Evolutionary conservation across 1,284 basidiomycete species (phyloP), one percentile per base, ranked within the genome.

Genomic region (Melanopsichium pennsylvanicum): DNA sequence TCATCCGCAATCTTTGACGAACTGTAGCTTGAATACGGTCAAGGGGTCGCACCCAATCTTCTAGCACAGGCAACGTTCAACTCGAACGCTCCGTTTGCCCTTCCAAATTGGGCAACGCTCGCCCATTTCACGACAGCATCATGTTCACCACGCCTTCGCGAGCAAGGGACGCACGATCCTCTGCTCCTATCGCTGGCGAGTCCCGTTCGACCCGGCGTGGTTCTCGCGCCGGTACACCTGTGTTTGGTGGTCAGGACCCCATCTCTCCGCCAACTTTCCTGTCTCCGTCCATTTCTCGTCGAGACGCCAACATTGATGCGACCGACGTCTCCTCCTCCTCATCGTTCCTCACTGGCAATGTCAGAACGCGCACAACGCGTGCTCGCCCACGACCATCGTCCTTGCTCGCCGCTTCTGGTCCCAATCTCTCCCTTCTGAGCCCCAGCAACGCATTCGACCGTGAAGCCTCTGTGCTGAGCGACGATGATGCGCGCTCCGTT

Each of bases 91-190:
- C n/a, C n/a, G n/a, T n/a, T n/a, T n/a, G n/a, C n/a, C n/a, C n/a
- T n/a, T n/a, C n/a, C n/a, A n/a, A n/a, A n/a, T n/a, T n/a, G n/a
- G n/a, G n/a, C n/a, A n/a, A n/a, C n/a, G n/a, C n/a, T n/a, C n/a
- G n/a, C n/a, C n/a, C n/a, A n/a, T n/a, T n/a, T n/a, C n/a, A n/a
- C n/a, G n/a, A n/a, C n/a, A 16, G 15, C 18, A 42, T 13, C 31
- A 70, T 70, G 67, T 70, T 70, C 36, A 61, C 67, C 1, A 64
- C 67, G 16, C 67, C 67, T 11, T 64, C 61, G 8, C 35, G 54
- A 51, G 47, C 52, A n/a, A 35, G 47, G 27, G 54, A 56, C 29
- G 58, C 39, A 7, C 32, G 64, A n/a, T 57, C 64, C 4, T 57
- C 52, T n/a, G 62, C 64, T 4, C 64, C 64, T 19, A 44, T 57